Percentiles rank a stretch among this genome's conserved stretches.
These are phyloP conservation scores for Xylaria sp. DNA, from an alignment of 2,329 filamentous ascomycete genomes.

Conservation along the genomic window DNA sequence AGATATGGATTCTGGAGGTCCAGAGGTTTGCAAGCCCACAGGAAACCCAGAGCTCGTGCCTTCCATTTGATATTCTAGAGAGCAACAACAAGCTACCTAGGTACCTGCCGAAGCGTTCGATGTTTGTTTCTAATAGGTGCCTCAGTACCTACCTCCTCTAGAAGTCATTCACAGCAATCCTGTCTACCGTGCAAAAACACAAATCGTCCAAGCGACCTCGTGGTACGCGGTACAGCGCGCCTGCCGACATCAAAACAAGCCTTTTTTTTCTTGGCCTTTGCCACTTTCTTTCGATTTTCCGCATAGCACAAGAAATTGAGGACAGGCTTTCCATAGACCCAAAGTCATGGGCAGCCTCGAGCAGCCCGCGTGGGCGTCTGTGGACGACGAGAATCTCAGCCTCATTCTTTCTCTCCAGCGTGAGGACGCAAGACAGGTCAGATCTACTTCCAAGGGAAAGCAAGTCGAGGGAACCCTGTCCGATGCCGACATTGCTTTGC, in stretches of 20 bases:
- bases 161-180: not conserved
- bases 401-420: slow-evolving; percentile 27
- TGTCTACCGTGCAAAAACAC: too few species aligned
- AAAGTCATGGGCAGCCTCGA: slow-evolving; percentile 14
- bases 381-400: slow-evolving; percentile 28
- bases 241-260: not conserved
- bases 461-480: slow-evolving; percentile 32
- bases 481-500: slow-evolving; percentile 39
- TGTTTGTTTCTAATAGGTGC: not conserved
- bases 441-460: slow-evolving; percentile 39
- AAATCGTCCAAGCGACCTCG: too few species aligned
- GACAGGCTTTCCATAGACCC: not conserved
- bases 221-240: not conserved
- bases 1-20: not conserved
- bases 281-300: not conserved
- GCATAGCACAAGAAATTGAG: not conserved
- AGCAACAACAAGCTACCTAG: too few species aligned
- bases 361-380: slow-evolving; percentile 16
- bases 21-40: not conserved
- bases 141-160: not conserved
- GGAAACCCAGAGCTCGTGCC: not conserved
- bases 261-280: not conserved
- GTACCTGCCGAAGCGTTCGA: too few species aligned
- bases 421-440: slow-evolving; percentile 13
- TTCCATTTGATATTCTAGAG: not conserved